A percentile compares a stretch with the other conserved stretches of the same genome.
phyloP scores from a whole-genome alignment of 2,329 filamentous ascomycete species.

The Hymenoscyphus salicellus region DNA sequence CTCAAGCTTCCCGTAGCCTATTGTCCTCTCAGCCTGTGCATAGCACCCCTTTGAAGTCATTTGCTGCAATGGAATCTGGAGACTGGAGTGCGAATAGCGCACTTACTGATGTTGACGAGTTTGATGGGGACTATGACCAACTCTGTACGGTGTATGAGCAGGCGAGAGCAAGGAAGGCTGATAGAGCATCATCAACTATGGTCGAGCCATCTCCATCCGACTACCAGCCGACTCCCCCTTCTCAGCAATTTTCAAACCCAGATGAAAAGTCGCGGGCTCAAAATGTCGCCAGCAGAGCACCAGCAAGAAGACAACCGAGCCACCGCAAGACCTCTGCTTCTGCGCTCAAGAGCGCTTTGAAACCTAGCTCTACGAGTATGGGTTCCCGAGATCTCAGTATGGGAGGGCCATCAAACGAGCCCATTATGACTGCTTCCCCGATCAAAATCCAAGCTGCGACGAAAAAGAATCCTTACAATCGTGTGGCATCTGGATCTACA shows the following conservation, averaged over 20 bases:
- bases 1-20: no score
- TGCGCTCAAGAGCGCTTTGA: conserved; percentile 5
- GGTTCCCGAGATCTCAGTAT: background rate
- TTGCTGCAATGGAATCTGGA: background rate
- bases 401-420: background rate
- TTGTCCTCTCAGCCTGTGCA: background rate
- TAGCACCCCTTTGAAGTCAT: background rate
- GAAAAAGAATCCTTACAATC: background rate
- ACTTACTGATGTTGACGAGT: background rate
- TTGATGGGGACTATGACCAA: background rate
- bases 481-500: background rate
- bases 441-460: background rate
- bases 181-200: background rate
- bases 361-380: background rate
- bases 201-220: background rate
- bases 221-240: background rate
- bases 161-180: background rate
- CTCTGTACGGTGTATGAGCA: background rate
- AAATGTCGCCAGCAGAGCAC: background rate
- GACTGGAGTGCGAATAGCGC: background rate
- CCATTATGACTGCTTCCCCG: background rate
- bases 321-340: conserved; percentile 1
- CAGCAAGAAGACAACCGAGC: conserved; percentile 1
- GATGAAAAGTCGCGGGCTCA: background rate
- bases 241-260: conserved; percentile 1